A percentile compares a stretch with the other conserved stretches of the same genome.
Conservation (phyloP, 306 rosid species). For the Vigna reflexopilosa region DNA sequence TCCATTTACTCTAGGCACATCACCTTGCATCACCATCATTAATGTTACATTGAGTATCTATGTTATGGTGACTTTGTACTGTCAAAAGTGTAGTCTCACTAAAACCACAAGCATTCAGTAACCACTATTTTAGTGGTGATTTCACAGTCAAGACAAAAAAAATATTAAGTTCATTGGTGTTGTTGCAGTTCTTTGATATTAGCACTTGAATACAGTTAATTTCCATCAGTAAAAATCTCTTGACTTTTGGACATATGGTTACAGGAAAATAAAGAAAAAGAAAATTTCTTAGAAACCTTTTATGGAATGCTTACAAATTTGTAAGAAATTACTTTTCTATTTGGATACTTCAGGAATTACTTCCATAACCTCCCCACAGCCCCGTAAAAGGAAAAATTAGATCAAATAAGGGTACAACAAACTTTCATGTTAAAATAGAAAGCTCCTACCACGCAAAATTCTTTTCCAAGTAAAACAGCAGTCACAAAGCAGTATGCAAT, state of each 20-base stretch:
- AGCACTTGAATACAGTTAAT: constrained; percentile 6
- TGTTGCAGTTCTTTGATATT: constrained; percentile 8
- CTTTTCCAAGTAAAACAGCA: neutral
- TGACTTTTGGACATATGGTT: neutral
- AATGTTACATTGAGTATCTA: constrained; percentile 34
- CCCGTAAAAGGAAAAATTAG: neutral
- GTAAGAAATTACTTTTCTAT: neutral
- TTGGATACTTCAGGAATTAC: constrained; percentile 26
- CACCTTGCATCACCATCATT: constrained; percentile 57
- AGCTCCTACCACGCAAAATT: neutral
- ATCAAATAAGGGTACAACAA: neutral
- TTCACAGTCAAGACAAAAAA: neutral
- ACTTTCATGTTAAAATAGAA: neutral
- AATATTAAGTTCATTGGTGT: too few relatives aligned
- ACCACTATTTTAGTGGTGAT: neutral
- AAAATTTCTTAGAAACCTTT: neutral
- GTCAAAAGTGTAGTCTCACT: constrained; percentile 7
- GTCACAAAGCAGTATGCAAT: constrained; percentile 2
- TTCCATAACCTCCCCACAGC: neutral
- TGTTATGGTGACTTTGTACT: neutral
- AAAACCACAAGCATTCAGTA: constrained; percentile 15
- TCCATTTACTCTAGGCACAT: constrained; percentile 93
- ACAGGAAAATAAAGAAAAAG: constrained; percentile 17
- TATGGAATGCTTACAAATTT: constrained; percentile 4
- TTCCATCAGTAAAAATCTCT: neutral